Evolutionary conservation across 768 basidiomycete species (phyloP).

Genomic region (Amanita inopinata): DNA sequence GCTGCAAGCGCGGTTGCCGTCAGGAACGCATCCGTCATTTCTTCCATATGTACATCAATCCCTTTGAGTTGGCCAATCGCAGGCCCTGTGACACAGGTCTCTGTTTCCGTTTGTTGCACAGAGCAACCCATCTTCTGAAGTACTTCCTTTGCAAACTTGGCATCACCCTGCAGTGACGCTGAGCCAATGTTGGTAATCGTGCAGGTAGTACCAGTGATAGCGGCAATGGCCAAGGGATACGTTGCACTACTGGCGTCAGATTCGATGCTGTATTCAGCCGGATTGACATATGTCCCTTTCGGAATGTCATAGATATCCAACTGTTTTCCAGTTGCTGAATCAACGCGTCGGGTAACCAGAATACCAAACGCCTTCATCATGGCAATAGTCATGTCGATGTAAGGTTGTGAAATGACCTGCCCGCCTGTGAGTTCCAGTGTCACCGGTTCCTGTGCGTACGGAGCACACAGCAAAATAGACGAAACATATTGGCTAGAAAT

Average conservation of each 20-base stretch:
- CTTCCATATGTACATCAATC: conserved; percentile 93
- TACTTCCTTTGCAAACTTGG: conserved; percentile 87
- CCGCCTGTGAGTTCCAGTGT: conserved; percentile 88
- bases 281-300: conserved; percentile 67
- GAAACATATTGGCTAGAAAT: conserved; percentile 98
- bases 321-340: conserved; percentile 45
- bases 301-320: conserved; percentile 88
- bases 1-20: conserved; percentile 91
- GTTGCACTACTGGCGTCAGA: conserved; percentile 94
- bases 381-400: conserved; percentile 98
- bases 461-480: conserved; percentile 92
- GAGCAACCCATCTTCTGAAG: conserved; percentile 91
- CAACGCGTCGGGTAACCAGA: conserved; percentile 55
- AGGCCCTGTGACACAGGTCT: conserved; percentile 90
- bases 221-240: conserved; percentile 94
- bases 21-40: conserved; percentile 99
- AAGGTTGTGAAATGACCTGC: conserved; percentile 95
- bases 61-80: conserved; percentile 73
- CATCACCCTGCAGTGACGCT: conserved; percentile 92
- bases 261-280: conserved; percentile 80
- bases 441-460: conserved; percentile 79
- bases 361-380: conserved; percentile 96
- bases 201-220: conserved; percentile 93
- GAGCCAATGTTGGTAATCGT: conserved; percentile 90
- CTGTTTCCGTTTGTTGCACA: conserved; percentile 78